These are phyloP conservation scores for Erodium moschatum DNA, from an alignment of 441 rosid genomes.

Conservation along the genomic window DNA sequence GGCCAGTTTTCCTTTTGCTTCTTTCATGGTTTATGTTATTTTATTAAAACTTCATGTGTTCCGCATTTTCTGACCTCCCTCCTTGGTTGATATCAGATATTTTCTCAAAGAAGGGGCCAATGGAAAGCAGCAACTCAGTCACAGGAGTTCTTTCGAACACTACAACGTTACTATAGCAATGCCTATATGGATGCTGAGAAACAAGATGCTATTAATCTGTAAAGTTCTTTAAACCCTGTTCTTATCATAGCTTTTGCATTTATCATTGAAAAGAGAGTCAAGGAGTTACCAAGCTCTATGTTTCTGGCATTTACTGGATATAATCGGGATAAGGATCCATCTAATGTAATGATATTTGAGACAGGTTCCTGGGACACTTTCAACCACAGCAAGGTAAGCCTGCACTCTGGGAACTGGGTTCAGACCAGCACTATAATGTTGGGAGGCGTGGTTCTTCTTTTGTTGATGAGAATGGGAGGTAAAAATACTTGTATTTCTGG, in stretches of 20 bases:
- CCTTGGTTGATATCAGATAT: conserved; percentile 43
- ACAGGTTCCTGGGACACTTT: conserved; percentile 88
- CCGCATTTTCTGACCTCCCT: conserved; percentile 12
- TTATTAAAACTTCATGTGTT: background rate
- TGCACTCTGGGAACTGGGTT: conserved; percentile 82
- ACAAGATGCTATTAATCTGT: conserved; percentile 96
- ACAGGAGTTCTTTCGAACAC: conserved; percentile 95
- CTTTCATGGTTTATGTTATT: no score
- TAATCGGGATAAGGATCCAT: conserved; percentile 1
- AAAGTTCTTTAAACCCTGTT: conserved; percentile 21
- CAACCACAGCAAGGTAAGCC: conserved; percentile 78
- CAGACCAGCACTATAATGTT: conserved; percentile 60
- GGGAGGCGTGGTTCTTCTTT: conserved; percentile 39
- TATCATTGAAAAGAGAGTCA: background rate
- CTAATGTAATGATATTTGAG: conserved; percentile 17
- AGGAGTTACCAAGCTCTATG: background rate
- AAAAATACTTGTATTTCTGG: conserved; percentile 11
- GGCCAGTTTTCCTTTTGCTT: no score
- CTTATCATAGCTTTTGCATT: conserved; percentile 8
- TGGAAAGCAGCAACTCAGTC: conserved; percentile 99
- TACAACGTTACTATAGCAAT: conserved; percentile 91
- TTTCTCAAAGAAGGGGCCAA: conserved; percentile 93
- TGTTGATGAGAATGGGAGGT: conserved; percentile 47
- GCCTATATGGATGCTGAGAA: conserved; percentile 96
- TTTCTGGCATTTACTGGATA: background rate